These are phyloP conservation scores for Extremus antarcticus DNA, from an alignment of 495 filamentous ascomycete genomes.

Conservation along the genomic window DNA sequence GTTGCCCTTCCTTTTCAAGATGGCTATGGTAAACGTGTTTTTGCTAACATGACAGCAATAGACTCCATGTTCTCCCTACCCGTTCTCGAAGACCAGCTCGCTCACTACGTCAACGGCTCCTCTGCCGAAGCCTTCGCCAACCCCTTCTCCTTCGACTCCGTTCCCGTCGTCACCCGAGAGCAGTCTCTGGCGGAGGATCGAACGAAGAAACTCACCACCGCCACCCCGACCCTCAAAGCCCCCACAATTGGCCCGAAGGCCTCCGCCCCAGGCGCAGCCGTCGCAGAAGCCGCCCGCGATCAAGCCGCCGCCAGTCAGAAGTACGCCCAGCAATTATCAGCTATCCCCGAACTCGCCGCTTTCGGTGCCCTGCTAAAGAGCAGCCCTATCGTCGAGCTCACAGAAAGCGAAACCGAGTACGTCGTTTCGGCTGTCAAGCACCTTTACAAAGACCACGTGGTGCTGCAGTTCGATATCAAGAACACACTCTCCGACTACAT, in stretches of 20 bases:
- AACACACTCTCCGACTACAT: conserved; percentile 89
- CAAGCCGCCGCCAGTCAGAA: conserved; percentile 72
- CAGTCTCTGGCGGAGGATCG: conserved; percentile 95
- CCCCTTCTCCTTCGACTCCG: conserved; percentile 80
- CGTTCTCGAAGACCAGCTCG: conserved; percentile 90
- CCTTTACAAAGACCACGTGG: conserved; percentile 91
- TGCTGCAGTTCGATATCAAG: conserved; percentile 95
- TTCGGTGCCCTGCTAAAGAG: conserved; percentile 89
- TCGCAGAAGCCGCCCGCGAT: conserved; percentile 59
- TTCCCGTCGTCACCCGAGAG: conserved; percentile 91
- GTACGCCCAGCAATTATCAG: conserved; percentile 74
- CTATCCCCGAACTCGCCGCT: conserved; percentile 77
- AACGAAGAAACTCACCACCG: conserved; percentile 86
- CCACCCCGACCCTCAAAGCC: conserved; percentile 89
- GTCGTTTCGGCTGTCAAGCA: conserved; percentile 91
- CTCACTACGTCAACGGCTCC: conserved; percentile 92
- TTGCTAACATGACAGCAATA: conserved; percentile 19
- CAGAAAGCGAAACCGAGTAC: conserved; percentile 95
- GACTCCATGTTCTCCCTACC: conserved; percentile 87
- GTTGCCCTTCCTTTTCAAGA: conserved; percentile 10
- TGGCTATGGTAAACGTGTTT: no score
- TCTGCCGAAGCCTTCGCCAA: conserved; percentile 71
- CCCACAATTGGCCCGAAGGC: conserved; percentile 73
- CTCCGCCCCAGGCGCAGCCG: conserved; percentile 45
- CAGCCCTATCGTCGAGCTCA: conserved; percentile 73